Conservation (phyloP, 2,329 filamentous ascomycete species). For the Fusarium humuli region DNA sequence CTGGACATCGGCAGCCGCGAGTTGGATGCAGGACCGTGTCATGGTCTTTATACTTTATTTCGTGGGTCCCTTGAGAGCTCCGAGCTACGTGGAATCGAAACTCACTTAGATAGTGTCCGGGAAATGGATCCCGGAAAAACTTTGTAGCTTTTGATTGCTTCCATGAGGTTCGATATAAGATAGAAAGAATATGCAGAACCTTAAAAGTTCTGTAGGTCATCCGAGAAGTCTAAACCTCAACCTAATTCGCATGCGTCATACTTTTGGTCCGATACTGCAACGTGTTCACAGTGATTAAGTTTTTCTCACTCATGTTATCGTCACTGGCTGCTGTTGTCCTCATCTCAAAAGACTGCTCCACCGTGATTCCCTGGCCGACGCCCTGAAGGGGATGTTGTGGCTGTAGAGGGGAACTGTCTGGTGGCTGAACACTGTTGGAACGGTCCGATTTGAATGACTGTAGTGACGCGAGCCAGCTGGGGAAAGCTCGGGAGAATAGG, state of each 20-base stretch:
- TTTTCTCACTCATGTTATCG: not conserved
- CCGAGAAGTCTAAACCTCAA: not conserved
- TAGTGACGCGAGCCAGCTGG: not conserved
- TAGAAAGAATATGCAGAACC: not conserved
- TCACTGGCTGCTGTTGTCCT: not conserved
- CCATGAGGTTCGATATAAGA: not conserved
- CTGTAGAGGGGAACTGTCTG: not conserved
- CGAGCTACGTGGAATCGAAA: not conserved
- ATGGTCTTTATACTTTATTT: no score
- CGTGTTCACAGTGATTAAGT: not conserved
- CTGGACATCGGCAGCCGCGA: not conserved
- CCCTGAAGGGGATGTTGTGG: not conserved
- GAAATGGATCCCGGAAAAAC: not conserved
- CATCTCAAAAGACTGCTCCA: not conserved
- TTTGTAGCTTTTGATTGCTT: not conserved
- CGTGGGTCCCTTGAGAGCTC: not conserved
- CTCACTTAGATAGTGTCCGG: fast-evolving
- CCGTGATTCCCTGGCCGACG: not conserved
- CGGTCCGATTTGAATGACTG: not conserved
- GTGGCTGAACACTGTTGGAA: not conserved
- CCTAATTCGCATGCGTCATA: not conserved
- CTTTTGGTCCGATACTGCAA: not conserved
- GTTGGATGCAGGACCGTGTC: not conserved
- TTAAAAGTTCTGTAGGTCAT: not conserved
- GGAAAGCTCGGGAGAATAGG: not conserved